These are phyloP conservation scores for Eruca vesicaria DNA, from an alignment of 441 rosid species.

Conservation along the genomic window DNA sequence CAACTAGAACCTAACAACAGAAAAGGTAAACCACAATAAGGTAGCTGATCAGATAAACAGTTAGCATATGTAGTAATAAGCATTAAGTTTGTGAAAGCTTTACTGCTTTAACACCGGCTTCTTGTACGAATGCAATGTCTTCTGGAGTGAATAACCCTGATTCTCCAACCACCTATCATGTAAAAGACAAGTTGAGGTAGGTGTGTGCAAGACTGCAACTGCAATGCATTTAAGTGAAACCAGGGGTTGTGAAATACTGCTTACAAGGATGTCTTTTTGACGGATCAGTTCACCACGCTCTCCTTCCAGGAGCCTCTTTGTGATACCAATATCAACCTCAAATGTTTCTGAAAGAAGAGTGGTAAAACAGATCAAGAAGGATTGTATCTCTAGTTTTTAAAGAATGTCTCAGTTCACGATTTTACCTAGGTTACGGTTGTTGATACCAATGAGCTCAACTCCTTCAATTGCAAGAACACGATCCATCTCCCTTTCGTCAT, in stretches of 20 bases:
- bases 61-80: neutral
- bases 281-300: slow-evolving; percentile 70
- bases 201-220: neutral
- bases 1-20: slow-evolving; percentile 76
- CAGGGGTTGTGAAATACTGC: slow-evolving; percentile 20
- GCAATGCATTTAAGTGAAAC: neutral
- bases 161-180: slow-evolving; percentile 83
- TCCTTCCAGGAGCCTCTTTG: slow-evolving; percentile 87
- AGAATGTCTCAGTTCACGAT: neutral
- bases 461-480: slow-evolving; percentile 96
- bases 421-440: slow-evolving; percentile 85
- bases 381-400: neutral
- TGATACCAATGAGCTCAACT: slow-evolving; percentile 83
- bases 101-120: slow-evolving; percentile 91
- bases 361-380: slow-evolving; percentile 12
- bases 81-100: slow-evolving; percentile 9
- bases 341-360: slow-evolving; percentile 60
- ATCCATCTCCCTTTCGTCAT: slow-evolving; percentile 92
- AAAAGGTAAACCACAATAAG: neutral
- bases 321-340: slow-evolving; percentile 81
- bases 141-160: slow-evolving; percentile 87
- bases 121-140: slow-evolving; percentile 81
- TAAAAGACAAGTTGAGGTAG: neutral
- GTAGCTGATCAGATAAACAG: neutral
- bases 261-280: slow-evolving; percentile 74